Base-by-base conservation (phyloP, 345 rosid species). In the Gossypium stocksii region DNA sequence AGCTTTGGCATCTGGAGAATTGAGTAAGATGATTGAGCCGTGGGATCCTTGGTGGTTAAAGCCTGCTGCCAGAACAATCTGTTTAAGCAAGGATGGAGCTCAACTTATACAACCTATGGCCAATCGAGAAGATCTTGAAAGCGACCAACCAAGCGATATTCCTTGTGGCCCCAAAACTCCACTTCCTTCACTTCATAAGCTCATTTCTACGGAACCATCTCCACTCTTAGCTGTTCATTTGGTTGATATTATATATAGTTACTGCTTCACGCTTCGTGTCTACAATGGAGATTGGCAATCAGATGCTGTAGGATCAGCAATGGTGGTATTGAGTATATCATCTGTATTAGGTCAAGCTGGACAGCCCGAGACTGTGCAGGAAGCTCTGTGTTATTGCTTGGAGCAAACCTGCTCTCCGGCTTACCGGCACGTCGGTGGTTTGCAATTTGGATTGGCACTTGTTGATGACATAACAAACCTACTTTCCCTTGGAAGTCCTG, bases 11-110 rank as follows among this genome's bases (percentile, higher is more conserved):
- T 93, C 93, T 62, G 98, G 99, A 22, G 96, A 91, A 82, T 81
- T 95, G 76, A 88, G 99, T 77, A 95, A 82, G 83, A 80, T 91
- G 91, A 91, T 93, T 49, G 79, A 90, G 76, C 96, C 97, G 12
- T 93, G 99, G 99, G 94, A 89, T 38, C 99, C 99, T 53, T 95
- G 99, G 98, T 95, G 99, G 99, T 75, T 90, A 73, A 84, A 77
- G 52, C 87, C 89, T 84, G 86, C 90, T 67, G 96, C 96, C 44
- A 76, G 83, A 77, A 78, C 79, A 66, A 85, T 93, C 68, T 76
- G 82, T 65, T 89, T 90, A 38, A 83, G 97, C 62, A 77, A 74
- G 66, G 85, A 83, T 41, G 99, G 98, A 72, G 82, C 87, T 59
- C 85, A 73, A 48, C 89, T 93, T 12, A 80, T 93, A 62, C 96